Base-by-base conservation (phyloP, 192 early-diverging fungal genomes). In the Linnemannia hyalina region DNA sequence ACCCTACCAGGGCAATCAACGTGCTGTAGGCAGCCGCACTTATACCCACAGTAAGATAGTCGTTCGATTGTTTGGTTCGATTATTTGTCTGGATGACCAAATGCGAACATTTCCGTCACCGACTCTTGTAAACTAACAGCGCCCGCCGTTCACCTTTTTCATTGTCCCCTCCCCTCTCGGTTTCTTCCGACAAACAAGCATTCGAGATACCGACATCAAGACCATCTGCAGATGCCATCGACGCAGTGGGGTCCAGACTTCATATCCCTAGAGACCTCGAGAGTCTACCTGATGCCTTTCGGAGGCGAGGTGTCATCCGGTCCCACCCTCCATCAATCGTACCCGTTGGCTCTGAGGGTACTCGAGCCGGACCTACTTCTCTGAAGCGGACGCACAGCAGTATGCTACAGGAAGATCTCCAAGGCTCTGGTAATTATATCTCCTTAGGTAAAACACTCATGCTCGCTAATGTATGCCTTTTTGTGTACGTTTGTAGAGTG, bases 261-360 rank as follows among this genome's bases (percentile, higher is more conserved):
- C 68, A 80, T 18, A 86, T 86, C 32, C 84, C 84, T 0, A 81
- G 76, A 74, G 79, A 81, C 47, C 72, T 86, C 35, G 75, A 79
- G 4, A 86, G 81, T 55, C n/a, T 86, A 13, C 84, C 84, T 11
- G 84, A 81, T 13, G 76, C 49, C 11, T 86, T 85, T 70, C 83
- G 83, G 26, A 85, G 75, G 78, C 68, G 78, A 52, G 83, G 83
- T 26, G 78, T 75, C 4, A 68, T 85, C 16, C 83, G 78, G 18
- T 77, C 83, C 18, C 75, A 76, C 35, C 35, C 81, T 3, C n/a
- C 69, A 32, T 32, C 29, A 20, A n/a, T 55, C 52, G 6, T 42
- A 22, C 77, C 47, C 77, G 22, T 71, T 22, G 40, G 41, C 63
- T 44, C 47, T 20, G 41, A 22, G 23, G 47, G 10, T 16, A 1